Base-by-base conservation (phyloP, 2,329 filamentous ascomycete species). In the Drechslera avenae region DNA sequence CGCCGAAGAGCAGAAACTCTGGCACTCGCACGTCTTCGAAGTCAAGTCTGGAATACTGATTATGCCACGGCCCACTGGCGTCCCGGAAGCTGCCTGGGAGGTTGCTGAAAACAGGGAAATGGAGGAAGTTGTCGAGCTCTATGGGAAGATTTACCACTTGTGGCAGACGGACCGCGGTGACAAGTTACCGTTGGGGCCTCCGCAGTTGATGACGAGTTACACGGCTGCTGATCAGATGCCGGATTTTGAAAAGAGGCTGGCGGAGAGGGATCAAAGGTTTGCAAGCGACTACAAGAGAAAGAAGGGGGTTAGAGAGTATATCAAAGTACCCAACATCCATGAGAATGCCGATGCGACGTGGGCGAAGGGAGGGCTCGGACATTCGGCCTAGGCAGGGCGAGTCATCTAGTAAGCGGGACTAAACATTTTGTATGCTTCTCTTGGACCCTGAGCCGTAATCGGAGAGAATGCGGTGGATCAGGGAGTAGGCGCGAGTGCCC, bases 131-230 rank as follows among this genome's bases (percentile, higher is more conserved):
- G 75, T 90, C 3, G 79, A 82, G 0, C 70, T 94, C 2, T 95
- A 95, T 66, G 91, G 91, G 8, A 96, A 96, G 69, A 84, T 87
- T 1, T 94, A 88, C 71, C 90, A 96, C 69, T 78, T 94, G 34
- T 96, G 91, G 91, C 89, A 95, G 79, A 84, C 87, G 13, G 90
- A 95, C 73, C 78, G 83, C 5, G 89, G 89, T 0, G 84, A 93
- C 64, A 72, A 76, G 43, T 62, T 88, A 46, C 86, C 86, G 1
- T 65, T 87, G 57, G 85, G 86, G 0, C 68, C 74, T 54, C 85
- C 86, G 47, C 73, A 86, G 72, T 72, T 88, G 59, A 87, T 89
- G 83, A 84, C 80, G 55, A 87, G 85, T 63, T 86, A 79, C 54
- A 84, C 81, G 18, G 69, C 67, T 8, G 71, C 74, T 40, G 73